Evolutionary conservation across 306 rosid species (phyloP).

Genomic region (Rubus idaeus): DNA sequence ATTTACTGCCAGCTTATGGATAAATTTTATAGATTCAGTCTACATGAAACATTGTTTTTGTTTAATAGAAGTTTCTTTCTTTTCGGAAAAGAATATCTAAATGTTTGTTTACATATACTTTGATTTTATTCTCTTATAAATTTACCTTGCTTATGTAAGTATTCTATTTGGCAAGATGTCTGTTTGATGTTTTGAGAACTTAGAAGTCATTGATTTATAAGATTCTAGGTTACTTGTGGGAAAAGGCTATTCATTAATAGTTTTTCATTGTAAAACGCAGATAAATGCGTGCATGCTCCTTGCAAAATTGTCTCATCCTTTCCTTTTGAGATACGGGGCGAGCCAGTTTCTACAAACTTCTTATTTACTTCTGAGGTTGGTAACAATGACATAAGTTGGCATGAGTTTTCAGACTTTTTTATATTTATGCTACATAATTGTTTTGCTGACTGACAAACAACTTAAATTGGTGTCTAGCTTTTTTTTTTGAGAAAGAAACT

Average conservation of each 20-base stretch:
- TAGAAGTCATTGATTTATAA: background rate
- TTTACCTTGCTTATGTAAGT: background rate
- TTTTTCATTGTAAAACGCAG: constrained; percentile 23
- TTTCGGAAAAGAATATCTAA: background rate
- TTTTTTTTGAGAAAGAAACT: too few relatives aligned
- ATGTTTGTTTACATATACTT: background rate
- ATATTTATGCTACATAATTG: background rate
- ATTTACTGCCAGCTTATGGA: too few relatives aligned
- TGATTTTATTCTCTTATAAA: background rate
- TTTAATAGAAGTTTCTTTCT: too few relatives aligned
- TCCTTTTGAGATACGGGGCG: constrained; percentile 29
- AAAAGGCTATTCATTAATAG: background rate
- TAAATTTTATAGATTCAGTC: too few relatives aligned
- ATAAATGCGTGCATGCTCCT: constrained; percentile 37
- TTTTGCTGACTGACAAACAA: too few relatives aligned
- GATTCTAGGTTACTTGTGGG: background rate
- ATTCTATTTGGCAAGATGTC: background rate
- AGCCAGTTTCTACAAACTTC: constrained; percentile 38
- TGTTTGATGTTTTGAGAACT: background rate
- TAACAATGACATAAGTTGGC: background rate
- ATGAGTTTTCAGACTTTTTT: background rate
- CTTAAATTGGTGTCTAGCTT: too few relatives aligned
- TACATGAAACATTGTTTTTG: too few relatives aligned
- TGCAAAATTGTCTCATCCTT: constrained; percentile 43
- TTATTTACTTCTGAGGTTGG: constrained; percentile 43